Evolutionary conservation across 176 grass and related monocot genomes (phyloP).

Genomic region (Rhynchospora breviuscula): DNA sequence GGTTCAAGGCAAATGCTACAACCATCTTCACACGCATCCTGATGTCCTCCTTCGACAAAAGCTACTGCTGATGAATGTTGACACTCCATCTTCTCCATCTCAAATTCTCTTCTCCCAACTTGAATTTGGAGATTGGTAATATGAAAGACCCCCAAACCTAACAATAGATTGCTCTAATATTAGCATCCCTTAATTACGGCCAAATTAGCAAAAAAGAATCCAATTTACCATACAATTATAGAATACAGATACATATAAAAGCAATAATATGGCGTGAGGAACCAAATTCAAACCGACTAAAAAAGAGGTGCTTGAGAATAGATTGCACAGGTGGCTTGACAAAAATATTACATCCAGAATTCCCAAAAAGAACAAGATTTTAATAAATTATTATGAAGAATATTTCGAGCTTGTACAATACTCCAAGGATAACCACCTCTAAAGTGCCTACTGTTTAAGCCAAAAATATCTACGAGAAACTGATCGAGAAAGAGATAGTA

Average conservation of each 20-base stretch:
- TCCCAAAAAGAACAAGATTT: slow-evolving; percentile 6
- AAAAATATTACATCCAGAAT: background rate
- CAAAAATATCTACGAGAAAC: slow-evolving; percentile 3
- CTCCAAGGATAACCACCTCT: slow-evolving; percentile 6
- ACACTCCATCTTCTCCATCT: slow-evolving; percentile 63
- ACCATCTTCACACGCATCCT: slow-evolving; percentile 90
- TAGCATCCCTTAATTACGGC: slow-evolving; percentile 5
- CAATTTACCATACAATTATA: background rate
- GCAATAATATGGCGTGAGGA: background rate
- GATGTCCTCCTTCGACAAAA: slow-evolving; percentile 90
- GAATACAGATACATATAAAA: background rate
- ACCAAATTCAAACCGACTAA: background rate
- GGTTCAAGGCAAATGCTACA: slow-evolving; percentile 90
- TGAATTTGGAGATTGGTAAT: slow-evolving; percentile 7
- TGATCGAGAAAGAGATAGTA: slow-evolving; percentile 6
- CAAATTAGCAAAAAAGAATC: background rate
- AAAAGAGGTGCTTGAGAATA: background rate
- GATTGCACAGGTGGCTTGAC: background rate
- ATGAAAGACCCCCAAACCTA: background rate
- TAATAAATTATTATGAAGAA: background rate
- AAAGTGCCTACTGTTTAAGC: background rate
- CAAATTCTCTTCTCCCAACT: background rate
- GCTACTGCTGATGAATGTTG: slow-evolving; percentile 58
- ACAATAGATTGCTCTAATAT: slow-evolving; percentile 21
- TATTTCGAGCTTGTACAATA: slow-evolving; percentile 18